Evolutionary conservation across 768 basidiomycete species (phyloP), one percentile per base, ranked within the genome.

Genomic region (Paxillus ammoniavirescens): DNA sequence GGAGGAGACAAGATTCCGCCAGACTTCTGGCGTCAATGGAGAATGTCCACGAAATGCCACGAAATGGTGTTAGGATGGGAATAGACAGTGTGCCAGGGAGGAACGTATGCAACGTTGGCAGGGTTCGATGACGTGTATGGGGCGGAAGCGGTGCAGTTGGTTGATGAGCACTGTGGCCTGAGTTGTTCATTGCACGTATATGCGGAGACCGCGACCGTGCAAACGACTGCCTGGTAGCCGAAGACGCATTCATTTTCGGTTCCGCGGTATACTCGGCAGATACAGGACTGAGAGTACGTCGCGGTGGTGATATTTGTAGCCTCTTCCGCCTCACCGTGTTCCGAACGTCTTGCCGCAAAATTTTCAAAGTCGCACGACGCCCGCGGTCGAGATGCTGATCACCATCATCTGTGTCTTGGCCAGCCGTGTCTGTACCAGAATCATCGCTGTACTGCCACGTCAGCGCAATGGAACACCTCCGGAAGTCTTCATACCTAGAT

Each of bases 191-290:
- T 4, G 65, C 61, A 40, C 73, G 71, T 13, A 81, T 65, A 10
- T 75, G 79, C 40, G 89, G 87, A 2, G 89, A 89, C 18, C 82
- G 82, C 7, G 89, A 89, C n/a, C 87, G 84, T 36, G 87, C 82
- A 61, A 90, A 88, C 1, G 81, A 66, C 45, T 72, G 71, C 48
- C 77, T 75, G 47, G 66, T 73, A 40, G 65, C 73, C 46, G 58
- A 62, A 18, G 74, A 64, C 7, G 73, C 66, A 33, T 64, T 70
- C 64, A 55, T 57, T 65, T 53, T 68, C 73, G 47, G 71, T 58
- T 62, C 75, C 68, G 46, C 52, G 46, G 43, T 62, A 64, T 50
- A 72, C 65, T 55, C 69, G 35, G 42, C 49, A 47, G 49, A 42
- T n/a, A 43, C 38, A 44, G 58, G 68, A 53, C 49, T 74, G 64